A percentile compares a stretch with the other conserved stretches of the same genome.
Evolutionary conservation across 768 basidiomycete genomes (phyloP).

Genomic region (Tubosaeta sp.): DNA sequence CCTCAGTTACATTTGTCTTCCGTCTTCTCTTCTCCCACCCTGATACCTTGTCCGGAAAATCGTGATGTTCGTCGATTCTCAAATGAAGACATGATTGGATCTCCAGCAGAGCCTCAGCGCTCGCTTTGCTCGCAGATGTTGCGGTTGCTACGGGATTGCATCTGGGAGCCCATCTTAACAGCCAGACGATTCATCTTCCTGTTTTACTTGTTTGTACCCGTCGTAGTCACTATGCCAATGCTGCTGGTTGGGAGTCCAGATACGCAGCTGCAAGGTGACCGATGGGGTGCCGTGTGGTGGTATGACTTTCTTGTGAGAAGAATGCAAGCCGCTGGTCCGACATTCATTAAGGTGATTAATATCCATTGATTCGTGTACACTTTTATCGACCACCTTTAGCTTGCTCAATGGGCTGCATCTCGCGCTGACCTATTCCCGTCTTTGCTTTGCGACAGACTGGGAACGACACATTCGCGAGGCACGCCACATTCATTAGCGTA

Average conservation of each 20-base stretch:
- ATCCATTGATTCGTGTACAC: conserved; percentile 1
- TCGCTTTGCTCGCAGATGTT: conserved; percentile 43
- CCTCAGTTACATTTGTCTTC: conserved; percentile 40
- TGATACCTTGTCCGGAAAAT: conserved; percentile 40
- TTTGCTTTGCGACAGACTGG: conserved; percentile 77
- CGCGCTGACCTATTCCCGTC: conserved; percentile 91
- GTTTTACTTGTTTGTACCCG: conserved; percentile 80
- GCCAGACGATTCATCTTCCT: conserved; percentile 80
- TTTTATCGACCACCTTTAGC: conserved; percentile 39
- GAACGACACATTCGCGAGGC: conserved; percentile 83
- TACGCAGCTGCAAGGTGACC: conserved; percentile 59
- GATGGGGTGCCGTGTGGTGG: conserved; percentile 98
- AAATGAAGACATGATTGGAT: conserved; percentile 45
- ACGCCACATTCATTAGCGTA: conserved; percentile 75
- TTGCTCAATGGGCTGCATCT: conserved; percentile 98
- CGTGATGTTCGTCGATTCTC: conserved; percentile 17
- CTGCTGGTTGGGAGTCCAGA: conserved; percentile 63
- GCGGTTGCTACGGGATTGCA: conserved; percentile 46
- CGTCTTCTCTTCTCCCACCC: conserved; percentile 47
- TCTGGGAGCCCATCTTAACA: conserved; percentile 87
- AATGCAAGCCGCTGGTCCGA: conserved; percentile 95
- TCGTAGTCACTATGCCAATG: conserved; percentile 81
- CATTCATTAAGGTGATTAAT: conserved; percentile 82
- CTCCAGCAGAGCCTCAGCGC: conserved; percentile 61
- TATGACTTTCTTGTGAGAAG: conserved; percentile 80